These are phyloP conservation scores for Amniculicola lignicola DNA, from an alignment of 495 filamentous ascomycete species.

Conservation along the genomic window DNA sequence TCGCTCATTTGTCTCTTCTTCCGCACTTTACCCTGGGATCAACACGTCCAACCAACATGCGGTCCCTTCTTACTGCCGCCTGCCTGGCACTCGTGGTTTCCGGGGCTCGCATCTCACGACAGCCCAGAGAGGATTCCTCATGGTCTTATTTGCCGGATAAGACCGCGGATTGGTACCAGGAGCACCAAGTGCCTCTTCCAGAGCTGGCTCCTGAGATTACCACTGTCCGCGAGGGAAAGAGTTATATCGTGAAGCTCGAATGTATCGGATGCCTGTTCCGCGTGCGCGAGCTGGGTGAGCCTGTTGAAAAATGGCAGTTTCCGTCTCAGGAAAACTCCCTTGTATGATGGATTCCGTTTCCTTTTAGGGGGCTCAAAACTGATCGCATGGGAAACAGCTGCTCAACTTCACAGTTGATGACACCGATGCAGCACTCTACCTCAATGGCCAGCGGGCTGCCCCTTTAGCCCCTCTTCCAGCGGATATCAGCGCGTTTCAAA, in stretches of 20 bases:
- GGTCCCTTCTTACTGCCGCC: too few relatives aligned
- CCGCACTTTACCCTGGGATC: too few relatives aligned
- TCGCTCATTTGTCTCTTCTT: too few relatives aligned
- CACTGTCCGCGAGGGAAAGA: constrained; percentile 5
- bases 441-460: constrained; percentile 17
- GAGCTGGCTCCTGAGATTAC: constrained; percentile 15
- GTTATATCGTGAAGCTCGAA: constrained; percentile 24
- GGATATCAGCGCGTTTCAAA: constrained; percentile 13
- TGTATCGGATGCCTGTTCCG: constrained; percentile 29
- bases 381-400: constrained; percentile 10
- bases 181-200: constrained; percentile 4
- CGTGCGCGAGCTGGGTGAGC: not conserved
- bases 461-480: constrained; percentile 8
- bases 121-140: constrained; percentile 2
- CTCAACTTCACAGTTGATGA: constrained; percentile 26
- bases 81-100: too few relatives aligned
- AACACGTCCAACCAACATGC: too few relatives aligned
- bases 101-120: too few relatives aligned
- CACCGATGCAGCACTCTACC: not conserved
- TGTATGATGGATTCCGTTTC: constrained; percentile 11
- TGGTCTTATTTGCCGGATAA: constrained; percentile 22
- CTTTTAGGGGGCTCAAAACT: too few relatives aligned
- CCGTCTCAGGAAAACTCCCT: constrained; percentile 23
- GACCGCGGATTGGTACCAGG: constrained; percentile 21
- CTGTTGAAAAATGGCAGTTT: constrained; percentile 15